Conservation (phyloP, 768 basidiomycete genomes). For the Gautieria morchelliformis region DNA sequence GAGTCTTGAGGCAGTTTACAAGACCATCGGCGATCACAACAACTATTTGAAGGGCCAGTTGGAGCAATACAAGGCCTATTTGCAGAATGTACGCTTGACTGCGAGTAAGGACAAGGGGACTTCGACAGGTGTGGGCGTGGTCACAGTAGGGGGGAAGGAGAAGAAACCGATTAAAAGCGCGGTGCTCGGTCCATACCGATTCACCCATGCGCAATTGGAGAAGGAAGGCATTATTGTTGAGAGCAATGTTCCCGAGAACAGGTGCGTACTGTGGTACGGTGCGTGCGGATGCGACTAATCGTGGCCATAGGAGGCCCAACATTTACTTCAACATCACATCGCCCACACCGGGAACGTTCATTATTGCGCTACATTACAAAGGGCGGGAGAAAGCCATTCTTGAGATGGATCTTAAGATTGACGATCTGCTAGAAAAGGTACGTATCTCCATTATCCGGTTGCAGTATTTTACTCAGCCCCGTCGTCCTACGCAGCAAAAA, state of each 20-base stretch:
- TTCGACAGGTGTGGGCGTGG: slow-evolving; percentile 85
- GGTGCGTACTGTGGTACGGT: slow-evolving; percentile 40
- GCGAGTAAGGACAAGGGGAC: slow-evolving; percentile 83
- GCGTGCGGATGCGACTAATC: slow-evolving; percentile 9
- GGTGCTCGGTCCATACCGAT: slow-evolving; percentile 90
- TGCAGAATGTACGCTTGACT: slow-evolving; percentile 93
- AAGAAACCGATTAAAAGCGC: slow-evolving; percentile 82
- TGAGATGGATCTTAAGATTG: slow-evolving; percentile 99
- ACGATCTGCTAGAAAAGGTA: slow-evolving; percentile 95
- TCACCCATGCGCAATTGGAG: slow-evolving; percentile 96
- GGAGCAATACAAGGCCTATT: slow-evolving; percentile 98
- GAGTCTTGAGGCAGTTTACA: slow-evolving; percentile 93
- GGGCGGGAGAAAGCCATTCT: slow-evolving; percentile 98
- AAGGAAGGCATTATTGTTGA: slow-evolving; percentile 99
- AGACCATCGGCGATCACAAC: slow-evolving; percentile 99
- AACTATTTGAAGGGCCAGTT: slow-evolving; percentile 92
- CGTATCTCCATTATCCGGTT: slow-evolving; percentile 14
- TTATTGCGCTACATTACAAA: slow-evolving; percentile 98
- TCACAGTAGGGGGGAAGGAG: slow-evolving; percentile 94
- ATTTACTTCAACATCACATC: slow-evolving; percentile 99
- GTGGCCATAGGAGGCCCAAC: slow-evolving; percentile 67
- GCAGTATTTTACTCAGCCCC: slow-evolving; percentile 1
- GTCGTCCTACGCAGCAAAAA: slow-evolving; percentile 65
- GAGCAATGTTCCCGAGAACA: slow-evolving; percentile 97
- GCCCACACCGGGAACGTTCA: slow-evolving; percentile 95